phyloP scores from a whole-genome alignment of 2,329 filamentous ascomycete species.

The Trichophaea hybrida region DNA sequence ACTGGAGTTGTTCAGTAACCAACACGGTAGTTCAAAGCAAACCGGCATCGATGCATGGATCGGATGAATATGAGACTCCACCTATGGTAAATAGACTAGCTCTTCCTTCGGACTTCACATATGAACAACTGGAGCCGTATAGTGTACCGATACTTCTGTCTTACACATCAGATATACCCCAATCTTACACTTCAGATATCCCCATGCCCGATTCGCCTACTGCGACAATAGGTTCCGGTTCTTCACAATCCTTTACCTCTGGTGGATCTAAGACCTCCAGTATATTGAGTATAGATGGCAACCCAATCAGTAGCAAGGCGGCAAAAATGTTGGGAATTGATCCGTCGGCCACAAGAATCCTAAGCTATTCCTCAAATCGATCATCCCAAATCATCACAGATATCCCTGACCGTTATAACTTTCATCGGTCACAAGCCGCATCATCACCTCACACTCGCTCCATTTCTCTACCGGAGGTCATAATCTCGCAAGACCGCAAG shows the following conservation, averaged over 20 bases:
- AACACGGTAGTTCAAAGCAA: background rate
- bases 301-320: constrained; percentile 9
- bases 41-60: background rate
- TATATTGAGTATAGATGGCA: background rate
- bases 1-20: background rate
- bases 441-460: background rate
- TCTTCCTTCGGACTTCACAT: background rate
- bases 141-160: background rate
- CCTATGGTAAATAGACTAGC: background rate
- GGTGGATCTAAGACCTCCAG: background rate
- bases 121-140: background rate
- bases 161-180: background rate
- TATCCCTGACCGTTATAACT: background rate
- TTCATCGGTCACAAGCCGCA: background rate
- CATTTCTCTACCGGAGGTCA: background rate
- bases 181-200: background rate
- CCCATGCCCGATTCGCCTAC: background rate
- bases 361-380: background rate
- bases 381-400: background rate
- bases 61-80: background rate
- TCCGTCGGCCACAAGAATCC: background rate
- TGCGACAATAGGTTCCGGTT: background rate
- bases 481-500: background rate
- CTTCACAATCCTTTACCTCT: background rate
- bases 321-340: constrained; percentile 17